Evolutionary conservation across 306 rosid species (phyloP).

Genomic region (Nissolia schottii): DNA sequence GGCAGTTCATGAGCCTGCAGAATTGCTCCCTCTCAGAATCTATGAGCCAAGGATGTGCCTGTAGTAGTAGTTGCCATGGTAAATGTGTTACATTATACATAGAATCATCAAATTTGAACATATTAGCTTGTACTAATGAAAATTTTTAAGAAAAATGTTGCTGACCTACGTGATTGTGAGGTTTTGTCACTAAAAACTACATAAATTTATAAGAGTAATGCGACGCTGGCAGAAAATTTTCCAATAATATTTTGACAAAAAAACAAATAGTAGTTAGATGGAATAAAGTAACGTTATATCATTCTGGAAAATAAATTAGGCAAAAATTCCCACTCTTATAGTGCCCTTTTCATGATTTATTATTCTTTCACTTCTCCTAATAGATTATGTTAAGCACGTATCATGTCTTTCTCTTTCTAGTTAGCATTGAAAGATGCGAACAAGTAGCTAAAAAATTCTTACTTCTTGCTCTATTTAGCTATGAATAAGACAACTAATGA

Average conservation of each 20-base stretch:
- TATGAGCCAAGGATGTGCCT: constrained; percentile 88
- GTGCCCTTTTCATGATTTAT: background rate
- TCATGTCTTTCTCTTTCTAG: background rate
- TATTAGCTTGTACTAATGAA: background rate
- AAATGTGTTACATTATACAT: constrained; percentile 5
- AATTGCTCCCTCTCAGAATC: constrained; percentile 84
- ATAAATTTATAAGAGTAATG: too few relatives aligned
- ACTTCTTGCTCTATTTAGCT: background rate
- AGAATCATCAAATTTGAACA: background rate
- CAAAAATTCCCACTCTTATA: too few relatives aligned
- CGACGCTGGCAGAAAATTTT: too few relatives aligned
- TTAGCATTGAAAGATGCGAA: background rate
- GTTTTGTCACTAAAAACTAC: background rate
- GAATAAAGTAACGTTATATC: too few relatives aligned
- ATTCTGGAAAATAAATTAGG: too few relatives aligned
- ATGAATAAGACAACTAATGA: background rate
- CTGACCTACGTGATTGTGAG: background rate
- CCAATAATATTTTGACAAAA: too few relatives aligned
- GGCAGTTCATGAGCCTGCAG: constrained; percentile 80
- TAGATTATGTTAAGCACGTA: background rate
- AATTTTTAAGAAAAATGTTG: background rate
- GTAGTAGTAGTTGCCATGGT: constrained; percentile 27
- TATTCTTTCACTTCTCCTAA: background rate
- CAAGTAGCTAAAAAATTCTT: background rate
- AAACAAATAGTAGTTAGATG: too few relatives aligned